These are phyloP conservation scores for Fennellomyces sp. DNA, from an alignment of 371 early-diverging fungal genomes.

Conservation along the genomic window DNA sequence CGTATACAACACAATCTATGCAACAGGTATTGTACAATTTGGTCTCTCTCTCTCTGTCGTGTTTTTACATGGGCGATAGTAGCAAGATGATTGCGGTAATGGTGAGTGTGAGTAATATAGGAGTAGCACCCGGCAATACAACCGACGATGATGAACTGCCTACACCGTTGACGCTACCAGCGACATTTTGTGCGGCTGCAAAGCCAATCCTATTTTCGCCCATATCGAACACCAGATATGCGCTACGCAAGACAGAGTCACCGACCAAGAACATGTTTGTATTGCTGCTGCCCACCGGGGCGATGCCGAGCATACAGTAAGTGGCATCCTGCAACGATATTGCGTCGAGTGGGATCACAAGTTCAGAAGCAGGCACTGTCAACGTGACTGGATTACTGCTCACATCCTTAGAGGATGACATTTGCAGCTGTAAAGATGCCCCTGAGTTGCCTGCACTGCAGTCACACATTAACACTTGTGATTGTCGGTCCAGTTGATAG, in stretches of 20 bases:
- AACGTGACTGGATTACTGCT: constrained; percentile 21
- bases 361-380: constrained; percentile 28
- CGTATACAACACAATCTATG: too few species aligned
- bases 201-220: constrained; percentile 38
- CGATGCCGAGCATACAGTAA: constrained; percentile 50
- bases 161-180: constrained; percentile 32
- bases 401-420: constrained; percentile 2
- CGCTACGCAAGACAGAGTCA: constrained; percentile 39
- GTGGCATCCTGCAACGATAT: constrained; percentile 12
- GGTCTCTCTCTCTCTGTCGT: not conserved
- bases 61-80: not conserved
- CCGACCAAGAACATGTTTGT: constrained; percentile 33
- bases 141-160: not conserved
- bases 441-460: constrained; percentile 20
- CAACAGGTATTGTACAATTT: not conserved
- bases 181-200: constrained; percentile 34
- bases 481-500: constrained; percentile 18
- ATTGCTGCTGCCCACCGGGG: constrained; percentile 14
- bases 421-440: constrained; percentile 4
- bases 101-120: not conserved
- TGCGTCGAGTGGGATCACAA: constrained; percentile 41
- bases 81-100: not conserved
- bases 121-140: not conserved
- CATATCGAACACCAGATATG: constrained; percentile 50
- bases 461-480: constrained; percentile 23